A percentile compares a stretch with the other conserved stretches of the same genome.
phyloP scores from a whole-genome alignment of 768 basidiomycete species.

The Tricholoma flavovirens region DNA sequence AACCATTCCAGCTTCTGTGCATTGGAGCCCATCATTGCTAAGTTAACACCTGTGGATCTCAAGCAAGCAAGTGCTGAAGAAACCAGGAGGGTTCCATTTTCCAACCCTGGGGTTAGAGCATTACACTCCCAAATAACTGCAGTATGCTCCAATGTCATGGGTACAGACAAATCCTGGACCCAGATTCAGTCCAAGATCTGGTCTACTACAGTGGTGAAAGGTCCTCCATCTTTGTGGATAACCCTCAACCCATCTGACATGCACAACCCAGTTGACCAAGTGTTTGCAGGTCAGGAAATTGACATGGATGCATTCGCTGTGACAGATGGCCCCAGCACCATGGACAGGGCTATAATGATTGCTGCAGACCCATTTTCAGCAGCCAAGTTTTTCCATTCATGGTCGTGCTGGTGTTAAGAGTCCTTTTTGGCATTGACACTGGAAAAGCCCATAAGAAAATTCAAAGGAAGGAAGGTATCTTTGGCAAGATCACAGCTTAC shows the following conservation, averaged over 20 bases:
- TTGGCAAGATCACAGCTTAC: slow-evolving; percentile 27
- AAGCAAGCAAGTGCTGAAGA: slow-evolving; percentile 31
- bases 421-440: slow-evolving; percentile 26
- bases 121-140: slow-evolving; percentile 23
- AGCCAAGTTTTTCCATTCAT: slow-evolving; percentile 37
- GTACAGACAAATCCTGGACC: slow-evolving; percentile 26
- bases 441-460: slow-evolving; percentile 5
- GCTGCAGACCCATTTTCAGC: slow-evolving; percentile 36
- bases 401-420: slow-evolving; percentile 24
- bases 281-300: slow-evolving; percentile 37
- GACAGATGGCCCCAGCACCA: slow-evolving; percentile 18
- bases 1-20: slow-evolving; percentile 1
- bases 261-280: slow-evolving; percentile 39
- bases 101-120: slow-evolving; percentile 20
- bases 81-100: slow-evolving; percentile 9
- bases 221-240: slow-evolving; percentile 34
- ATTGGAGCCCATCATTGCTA: neutral
- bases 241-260: slow-evolving; percentile 38
- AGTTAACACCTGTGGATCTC: slow-evolving; percentile 16
- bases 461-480: slow-evolving; percentile 22
- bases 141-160: slow-evolving; percentile 17
- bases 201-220: slow-evolving; percentile 22
- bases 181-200: slow-evolving; percentile 30
- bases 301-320: slow-evolving; percentile 33
- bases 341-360: slow-evolving; percentile 19